Evolutionary conservation across 805 yeast genomes (phyloP).

Genomic region (Starmerella roubikii): DNA sequence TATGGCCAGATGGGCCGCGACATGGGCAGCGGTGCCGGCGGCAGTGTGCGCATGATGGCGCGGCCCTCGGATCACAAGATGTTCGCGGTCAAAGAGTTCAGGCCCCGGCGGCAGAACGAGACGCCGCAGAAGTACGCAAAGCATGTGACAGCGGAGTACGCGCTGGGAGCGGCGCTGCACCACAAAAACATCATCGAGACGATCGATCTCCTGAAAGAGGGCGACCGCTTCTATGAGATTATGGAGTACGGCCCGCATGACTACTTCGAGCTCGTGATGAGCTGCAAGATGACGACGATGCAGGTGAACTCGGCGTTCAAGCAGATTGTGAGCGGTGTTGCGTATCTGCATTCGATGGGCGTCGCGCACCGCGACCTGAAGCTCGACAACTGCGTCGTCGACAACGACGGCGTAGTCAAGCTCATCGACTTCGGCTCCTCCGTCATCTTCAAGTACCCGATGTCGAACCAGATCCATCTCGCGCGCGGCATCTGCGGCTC

Average conservation of each 20-base stretch:
- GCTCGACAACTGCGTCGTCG: constrained; percentile 85
- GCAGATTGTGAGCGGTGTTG: constrained; percentile 65
- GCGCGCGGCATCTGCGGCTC: constrained; percentile 88
- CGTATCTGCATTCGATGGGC: constrained; percentile 65
- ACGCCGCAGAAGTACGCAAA: constrained; percentile 53
- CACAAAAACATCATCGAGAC: constrained; percentile 76
- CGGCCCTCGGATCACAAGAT: constrained; percentile 45
- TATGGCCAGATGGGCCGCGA: constrained; percentile 64
- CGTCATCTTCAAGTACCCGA: constrained; percentile 60
- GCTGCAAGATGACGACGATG: constrained; percentile 54
- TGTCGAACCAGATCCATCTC: constrained; percentile 40
- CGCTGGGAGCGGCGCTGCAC: constrained; percentile 61
- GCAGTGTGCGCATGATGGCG: constrained; percentile 71
- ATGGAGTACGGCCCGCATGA: constrained; percentile 92
- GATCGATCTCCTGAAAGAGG: constrained; percentile 62
- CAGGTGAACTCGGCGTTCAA: constrained; percentile 73
- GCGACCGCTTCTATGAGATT: constrained; percentile 49
- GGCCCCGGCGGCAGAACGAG: constrained; percentile 51
- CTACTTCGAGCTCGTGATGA: constrained; percentile 86
- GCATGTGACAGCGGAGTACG: constrained; percentile 71
- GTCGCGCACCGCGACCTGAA: constrained; percentile 88
- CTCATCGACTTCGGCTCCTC: constrained; percentile 92
- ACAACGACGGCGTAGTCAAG: constrained; percentile 59
- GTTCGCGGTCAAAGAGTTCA: constrained; percentile 79
- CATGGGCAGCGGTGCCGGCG: constrained; percentile 89